Evolutionary conservation across 2,329 filamentous ascomycete species (phyloP).

Genomic region (Falciphora oryzae): DNA sequence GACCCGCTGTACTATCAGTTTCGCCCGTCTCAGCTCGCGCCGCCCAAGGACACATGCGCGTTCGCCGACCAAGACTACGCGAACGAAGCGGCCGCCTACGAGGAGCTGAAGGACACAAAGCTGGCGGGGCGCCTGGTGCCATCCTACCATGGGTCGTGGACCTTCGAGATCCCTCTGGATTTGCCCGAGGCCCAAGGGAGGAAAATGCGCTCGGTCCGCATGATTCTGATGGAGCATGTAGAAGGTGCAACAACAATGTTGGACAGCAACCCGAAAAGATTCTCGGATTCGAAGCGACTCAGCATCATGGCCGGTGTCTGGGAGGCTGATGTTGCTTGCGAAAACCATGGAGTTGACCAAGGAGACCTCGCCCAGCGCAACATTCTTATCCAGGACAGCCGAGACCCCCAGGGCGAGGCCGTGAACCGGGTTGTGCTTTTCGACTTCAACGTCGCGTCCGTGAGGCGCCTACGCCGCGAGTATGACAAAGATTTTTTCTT

Average conservation of each 20-base stretch:
- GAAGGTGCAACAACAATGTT: conserved; percentile 2
- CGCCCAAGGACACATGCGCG: not conserved
- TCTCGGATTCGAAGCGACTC: conserved; percentile 6
- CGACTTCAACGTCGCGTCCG: not conserved
- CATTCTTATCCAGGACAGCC: conserved; percentile 3
- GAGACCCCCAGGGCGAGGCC: not conserved
- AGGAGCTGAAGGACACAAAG: conserved; percentile 59
- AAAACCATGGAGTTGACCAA: conserved; percentile 9
- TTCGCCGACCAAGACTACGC: conserved; percentile 10
- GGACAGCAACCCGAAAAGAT: not conserved
- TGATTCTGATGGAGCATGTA: conserved; percentile 11
- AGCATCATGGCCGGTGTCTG: conserved; percentile 7
- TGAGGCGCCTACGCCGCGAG: not conserved
- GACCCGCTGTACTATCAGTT: conserved; percentile 10
- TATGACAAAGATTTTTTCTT: too few relatives aligned
- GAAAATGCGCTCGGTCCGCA: conserved; percentile 10
- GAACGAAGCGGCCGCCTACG: conserved; percentile 52
- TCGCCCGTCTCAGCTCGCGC: not conserved
- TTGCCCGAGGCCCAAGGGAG: not conserved
- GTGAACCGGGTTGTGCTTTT: not conserved
- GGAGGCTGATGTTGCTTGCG: conserved; percentile 3
- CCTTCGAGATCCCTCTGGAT: conserved; percentile 11
- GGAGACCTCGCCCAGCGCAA: conserved; percentile 10
- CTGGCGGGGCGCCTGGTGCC: conserved; percentile 42
- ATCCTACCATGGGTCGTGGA: conserved; percentile 12